A percentile compares a stretch with the other conserved stretches of the same genome.
phyloP scores from a whole-genome alignment of 352 stramenopile genomes.

The Pythium periplocum region DNA sequence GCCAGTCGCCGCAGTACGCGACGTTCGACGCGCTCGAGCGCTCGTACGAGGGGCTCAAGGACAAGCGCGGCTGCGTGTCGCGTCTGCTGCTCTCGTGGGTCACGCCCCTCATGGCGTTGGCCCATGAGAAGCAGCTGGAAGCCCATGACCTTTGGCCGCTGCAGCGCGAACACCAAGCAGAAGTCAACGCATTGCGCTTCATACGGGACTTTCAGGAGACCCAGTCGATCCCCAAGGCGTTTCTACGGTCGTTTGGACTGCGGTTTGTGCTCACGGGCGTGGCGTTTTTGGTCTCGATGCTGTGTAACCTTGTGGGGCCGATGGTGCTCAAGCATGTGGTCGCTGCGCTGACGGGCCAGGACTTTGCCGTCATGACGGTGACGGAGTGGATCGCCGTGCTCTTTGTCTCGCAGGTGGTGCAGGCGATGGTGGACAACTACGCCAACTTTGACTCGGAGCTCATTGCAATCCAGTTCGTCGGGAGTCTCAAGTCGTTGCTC shows the following conservation, averaged over 20 bases:
- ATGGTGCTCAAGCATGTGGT: slow-evolving; percentile 40
- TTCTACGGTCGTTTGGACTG: slow-evolving; percentile 26
- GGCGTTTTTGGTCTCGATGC: slow-evolving; percentile 39
- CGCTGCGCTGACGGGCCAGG: slow-evolving; percentile 21
- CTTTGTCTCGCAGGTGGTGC: slow-evolving; percentile 44
- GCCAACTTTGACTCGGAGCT: slow-evolving; percentile 40
- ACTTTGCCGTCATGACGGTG: slow-evolving; percentile 17
- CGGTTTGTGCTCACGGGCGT: slow-evolving; percentile 34
- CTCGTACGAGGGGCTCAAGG: too few relatives aligned
- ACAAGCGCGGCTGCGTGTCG: too few relatives aligned
- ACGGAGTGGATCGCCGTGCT: slow-evolving; percentile 32
- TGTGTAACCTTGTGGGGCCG: slow-evolving; percentile 44
- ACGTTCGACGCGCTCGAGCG: too few relatives aligned
- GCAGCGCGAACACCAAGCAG: too few relatives aligned
- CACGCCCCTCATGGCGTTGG: too few relatives aligned
- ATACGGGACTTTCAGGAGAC: slow-evolving; percentile 19
- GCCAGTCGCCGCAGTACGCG: too few relatives aligned
- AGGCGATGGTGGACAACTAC: slow-evolving; percentile 47
- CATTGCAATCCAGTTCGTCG: slow-evolving; percentile 51
- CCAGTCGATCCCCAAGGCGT: slow-evolving; percentile 31
- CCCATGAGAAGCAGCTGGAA: too few relatives aligned
- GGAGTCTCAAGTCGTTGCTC: slow-evolving; percentile 40
- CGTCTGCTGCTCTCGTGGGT: too few relatives aligned
- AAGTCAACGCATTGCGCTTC: slow-evolving; percentile 7
- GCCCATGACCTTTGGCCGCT: too few relatives aligned